Percentiles rank a stretch among this genome's conserved stretches.
phyloP scores from a whole-genome alignment of 2,329 filamentous ascomycete genomes.

The Aspergillus vadensis region DNA sequence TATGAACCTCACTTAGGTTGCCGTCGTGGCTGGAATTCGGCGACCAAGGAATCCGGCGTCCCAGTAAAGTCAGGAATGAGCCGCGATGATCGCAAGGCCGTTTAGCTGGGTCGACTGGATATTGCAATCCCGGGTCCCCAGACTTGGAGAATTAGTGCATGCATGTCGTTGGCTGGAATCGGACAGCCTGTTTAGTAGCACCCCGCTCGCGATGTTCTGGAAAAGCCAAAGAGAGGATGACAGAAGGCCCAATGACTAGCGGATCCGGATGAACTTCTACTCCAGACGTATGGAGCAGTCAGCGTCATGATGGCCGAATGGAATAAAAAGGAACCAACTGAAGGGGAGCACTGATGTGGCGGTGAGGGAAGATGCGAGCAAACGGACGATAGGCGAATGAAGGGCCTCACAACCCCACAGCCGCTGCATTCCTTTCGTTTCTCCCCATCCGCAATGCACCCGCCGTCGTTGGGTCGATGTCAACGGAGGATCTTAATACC shows the following conservation, averaged over 20 bases:
- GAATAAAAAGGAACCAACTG: constrained; percentile 6
- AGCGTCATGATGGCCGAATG: not conserved
- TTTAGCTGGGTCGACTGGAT: not conserved
- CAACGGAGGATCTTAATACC: not conserved
- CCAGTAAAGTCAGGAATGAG: constrained; percentile 12
- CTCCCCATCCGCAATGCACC: constrained; percentile 12
- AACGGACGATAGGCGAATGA: constrained; percentile 26
- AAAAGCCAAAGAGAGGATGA: constrained; percentile 15
- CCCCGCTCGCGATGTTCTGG: constrained; percentile 18
- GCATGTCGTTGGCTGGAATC: constrained; percentile 5
- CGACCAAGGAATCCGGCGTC: not conserved
- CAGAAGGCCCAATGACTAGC: constrained; percentile 14
- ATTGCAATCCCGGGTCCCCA: not conserved
- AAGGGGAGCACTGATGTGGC: constrained; percentile 23
- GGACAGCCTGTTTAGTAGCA: not conserved
- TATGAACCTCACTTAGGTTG: not conserved
- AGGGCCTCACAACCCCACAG: constrained; percentile 25
- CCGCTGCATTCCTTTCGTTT: constrained; percentile 16
- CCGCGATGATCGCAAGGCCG: constrained; percentile 8
- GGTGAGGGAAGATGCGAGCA: constrained; percentile 24
- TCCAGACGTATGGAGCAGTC: not conserved
- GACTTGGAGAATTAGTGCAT: not conserved
- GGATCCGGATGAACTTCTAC: constrained; percentile 4
- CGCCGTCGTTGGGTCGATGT: not conserved
- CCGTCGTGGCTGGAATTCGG: not conserved